Conservation (phyloP, 1,284 basidiomycete genomes). For the Phellopilus nigrolimitatus region DNA sequence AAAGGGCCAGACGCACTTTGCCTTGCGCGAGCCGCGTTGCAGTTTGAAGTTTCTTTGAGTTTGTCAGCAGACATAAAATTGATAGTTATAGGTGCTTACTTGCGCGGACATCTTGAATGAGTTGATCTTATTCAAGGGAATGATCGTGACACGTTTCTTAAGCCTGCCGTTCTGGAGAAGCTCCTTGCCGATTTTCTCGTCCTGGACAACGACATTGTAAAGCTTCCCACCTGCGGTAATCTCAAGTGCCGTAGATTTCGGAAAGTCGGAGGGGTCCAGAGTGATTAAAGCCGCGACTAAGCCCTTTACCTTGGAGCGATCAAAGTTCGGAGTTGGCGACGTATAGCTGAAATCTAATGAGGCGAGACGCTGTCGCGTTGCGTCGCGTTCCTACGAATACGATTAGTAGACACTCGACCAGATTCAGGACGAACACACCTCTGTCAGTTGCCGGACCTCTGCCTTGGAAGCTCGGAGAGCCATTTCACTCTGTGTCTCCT, state of each 20-base stretch:
- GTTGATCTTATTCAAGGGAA: constrained; percentile 92
- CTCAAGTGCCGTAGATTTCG: constrained; percentile 88
- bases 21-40: constrained; percentile 78
- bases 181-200: constrained; percentile 85
- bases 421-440: constrained; percentile 59
- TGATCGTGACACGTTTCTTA: constrained; percentile 88
- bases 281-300: constrained; percentile 85
- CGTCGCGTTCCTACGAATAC: constrained; percentile 60
- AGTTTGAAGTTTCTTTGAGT: constrained; percentile 66
- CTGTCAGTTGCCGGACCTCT: constrained; percentile 55
- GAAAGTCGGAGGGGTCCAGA: constrained; percentile 65
- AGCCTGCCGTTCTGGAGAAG: constrained; percentile 81
- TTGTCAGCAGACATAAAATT: background rate
- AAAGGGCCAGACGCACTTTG: constrained; percentile 83
- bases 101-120: constrained; percentile 59
- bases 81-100: constrained; percentile 45
- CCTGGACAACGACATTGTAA: constrained; percentile 94
- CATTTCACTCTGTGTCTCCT: constrained; percentile 63
- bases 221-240: constrained; percentile 88
- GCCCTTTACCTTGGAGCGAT: constrained; percentile 86
- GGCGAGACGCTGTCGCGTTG: constrained; percentile 63
- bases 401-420: too few relatives aligned
- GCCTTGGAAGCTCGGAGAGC: constrained; percentile 54
- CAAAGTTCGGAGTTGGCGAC: constrained; percentile 78
- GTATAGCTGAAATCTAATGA: constrained; percentile 83